phyloP scores from a whole-genome alignment of 345 rosid species.

The Eutrema yunnanense region DNA sequence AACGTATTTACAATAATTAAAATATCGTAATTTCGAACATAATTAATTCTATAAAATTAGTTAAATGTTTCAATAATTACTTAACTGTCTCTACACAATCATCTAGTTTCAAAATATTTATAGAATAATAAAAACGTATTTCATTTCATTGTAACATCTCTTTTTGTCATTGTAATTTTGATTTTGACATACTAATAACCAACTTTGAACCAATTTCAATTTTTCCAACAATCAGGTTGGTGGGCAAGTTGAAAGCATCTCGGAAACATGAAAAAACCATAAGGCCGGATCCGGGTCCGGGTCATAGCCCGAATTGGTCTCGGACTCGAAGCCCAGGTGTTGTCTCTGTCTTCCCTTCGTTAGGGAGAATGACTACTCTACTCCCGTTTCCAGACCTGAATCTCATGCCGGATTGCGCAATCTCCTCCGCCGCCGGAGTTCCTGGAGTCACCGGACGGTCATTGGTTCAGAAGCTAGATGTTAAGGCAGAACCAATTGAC shows the following conservation, averaged over 20 bases:
- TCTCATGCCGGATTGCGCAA: slow-evolving; percentile 29
- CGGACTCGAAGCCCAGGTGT: not conserved
- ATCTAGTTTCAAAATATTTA: too few species aligned
- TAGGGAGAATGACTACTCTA: slow-evolving; percentile 41
- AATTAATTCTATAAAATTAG: too few species aligned
- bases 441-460: slow-evolving; percentile 17
- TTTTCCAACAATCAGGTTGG: not conserved
- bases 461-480: slow-evolving; percentile 42
- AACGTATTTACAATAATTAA: too few species aligned
- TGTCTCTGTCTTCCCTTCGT: not conserved
- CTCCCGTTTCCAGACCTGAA: slow-evolving; percentile 69
- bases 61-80: too few species aligned
- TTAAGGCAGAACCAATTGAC: slow-evolving; percentile 55
- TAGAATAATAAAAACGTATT: too few species aligned
- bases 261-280: not conserved
- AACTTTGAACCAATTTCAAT: not conserved
- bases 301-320: not conserved
- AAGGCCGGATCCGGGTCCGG: slow-evolving; percentile 1
- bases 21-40: too few species aligned
- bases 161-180: too few species aligned
- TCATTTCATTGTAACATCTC: too few species aligned
- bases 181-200: too few species aligned
- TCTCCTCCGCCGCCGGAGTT: slow-evolving; percentile 19
- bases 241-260: not conserved
- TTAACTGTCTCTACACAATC: too few species aligned